Base-by-base conservation (phyloP, 768 basidiomycete species). In the Boletus rubroflammeus region DNA sequence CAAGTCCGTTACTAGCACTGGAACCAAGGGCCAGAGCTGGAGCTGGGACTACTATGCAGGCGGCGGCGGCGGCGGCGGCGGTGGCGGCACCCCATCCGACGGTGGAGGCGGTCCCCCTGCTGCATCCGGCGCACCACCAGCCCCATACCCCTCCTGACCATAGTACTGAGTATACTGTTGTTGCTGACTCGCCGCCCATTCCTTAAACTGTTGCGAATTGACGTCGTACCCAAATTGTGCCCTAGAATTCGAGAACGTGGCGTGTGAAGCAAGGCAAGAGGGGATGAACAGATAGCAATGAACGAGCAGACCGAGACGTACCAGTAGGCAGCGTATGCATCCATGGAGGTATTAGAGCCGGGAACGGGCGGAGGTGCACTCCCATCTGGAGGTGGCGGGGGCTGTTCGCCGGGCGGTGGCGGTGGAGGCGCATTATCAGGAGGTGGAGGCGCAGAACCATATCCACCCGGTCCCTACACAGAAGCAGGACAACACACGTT, bases 151-250 rank as follows among this genome's bases (percentile, higher is more conserved):
- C 49, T 82, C 78, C 48, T 82, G 78, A 15, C 80, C 78, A 63
- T 90, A 90, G 68, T 90, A 90, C 55, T 88, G 85, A 14, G 77
- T 78, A 61, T 91, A 90, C 62, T 87, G 84, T 59, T 88, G 86
- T 57, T 82, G 81, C 41, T 76, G 75, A 51, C 65, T 67, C 10
- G 85, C 82, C 36, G 82, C 82, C 90, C 90, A 91, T 62, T 88
- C 82, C 67, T 89, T 90, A 68, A 91, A 92, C 62, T 90, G 81
- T 2, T 79, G 64, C 3, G 90, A 88, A 65, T 91, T 92, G 55
- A 91, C 85, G 61, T 93, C 90, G 68, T 92, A 92, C 11, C 90
- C 90, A 63, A 89, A 90, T 6, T 86, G 84, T 56, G 90, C 85
- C 90, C 90, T 90, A 9, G 48, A 39, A 39, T 32, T 41, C 36